Percentiles rank a stretch among this genome's conserved stretches.
Evolutionary conservation across 163 green algal species (phyloP).

Genomic region (Chlorella variabilis): DNA sequence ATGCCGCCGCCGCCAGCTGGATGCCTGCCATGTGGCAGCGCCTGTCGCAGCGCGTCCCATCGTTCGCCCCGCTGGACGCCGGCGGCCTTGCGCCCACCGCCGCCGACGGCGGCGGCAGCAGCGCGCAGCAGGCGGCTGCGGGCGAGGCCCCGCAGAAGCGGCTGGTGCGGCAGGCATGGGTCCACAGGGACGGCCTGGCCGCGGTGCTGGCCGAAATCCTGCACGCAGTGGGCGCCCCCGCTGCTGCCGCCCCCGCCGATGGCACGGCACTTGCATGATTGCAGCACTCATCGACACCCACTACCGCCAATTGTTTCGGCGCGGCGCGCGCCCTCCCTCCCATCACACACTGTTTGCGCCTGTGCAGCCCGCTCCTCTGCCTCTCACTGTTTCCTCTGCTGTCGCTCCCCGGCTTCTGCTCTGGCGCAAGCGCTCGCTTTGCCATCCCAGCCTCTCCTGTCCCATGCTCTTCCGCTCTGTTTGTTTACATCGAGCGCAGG

Average conservation of each 20-base stretch:
- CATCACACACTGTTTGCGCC: neutral
- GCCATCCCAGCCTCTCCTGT: neutral
- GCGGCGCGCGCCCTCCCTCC: neutral
- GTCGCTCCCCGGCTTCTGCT: neutral
- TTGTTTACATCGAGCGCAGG: neutral
- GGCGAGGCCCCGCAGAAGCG: neutral
- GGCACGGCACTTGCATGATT: neutral
- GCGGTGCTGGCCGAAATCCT: neutral
- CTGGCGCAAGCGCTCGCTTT: neutral
- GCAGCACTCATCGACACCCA: too few relatives aligned
- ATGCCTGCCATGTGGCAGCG: conserved; percentile 8
- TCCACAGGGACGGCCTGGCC: neutral
- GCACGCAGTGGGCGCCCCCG: neutral
- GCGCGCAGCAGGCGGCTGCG: neutral
- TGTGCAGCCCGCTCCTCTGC: too few relatives aligned
- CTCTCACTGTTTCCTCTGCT: neutral
- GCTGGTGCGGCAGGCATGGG: conserved; percentile 19
- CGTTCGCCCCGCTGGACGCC: neutral
- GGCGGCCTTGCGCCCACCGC: neutral
- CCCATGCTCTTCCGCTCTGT: neutral
- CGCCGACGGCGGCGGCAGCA: neutral
- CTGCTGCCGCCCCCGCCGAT: neutral
- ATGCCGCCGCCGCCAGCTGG: neutral
- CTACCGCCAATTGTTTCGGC: neutral
- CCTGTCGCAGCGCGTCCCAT: conserved; percentile 3